phyloP scores from a whole-genome alignment of 1,284 basidiomycete genomes.

The Vanrija sp. region DNA sequence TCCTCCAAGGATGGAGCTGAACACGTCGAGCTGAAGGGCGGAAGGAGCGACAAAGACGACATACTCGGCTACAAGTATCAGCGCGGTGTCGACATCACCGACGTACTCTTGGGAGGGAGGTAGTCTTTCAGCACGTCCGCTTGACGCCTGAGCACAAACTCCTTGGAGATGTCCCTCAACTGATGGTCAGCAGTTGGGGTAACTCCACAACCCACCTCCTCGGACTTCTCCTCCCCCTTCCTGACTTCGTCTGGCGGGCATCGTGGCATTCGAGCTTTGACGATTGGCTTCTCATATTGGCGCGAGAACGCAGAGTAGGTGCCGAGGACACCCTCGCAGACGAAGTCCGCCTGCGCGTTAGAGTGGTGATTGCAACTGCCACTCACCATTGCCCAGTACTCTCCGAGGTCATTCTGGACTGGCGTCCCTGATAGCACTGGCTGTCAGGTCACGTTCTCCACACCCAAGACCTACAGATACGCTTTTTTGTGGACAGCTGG shows the following conservation, averaged over 20 bases:
- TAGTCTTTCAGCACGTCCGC: slow-evolving; percentile 75
- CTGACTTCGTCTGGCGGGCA: slow-evolving; percentile 68
- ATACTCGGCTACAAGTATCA: slow-evolving; percentile 72
- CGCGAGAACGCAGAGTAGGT: slow-evolving; percentile 66
- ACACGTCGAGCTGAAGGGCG: slow-evolving; percentile 72
- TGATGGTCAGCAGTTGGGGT: slow-evolving; percentile 39
- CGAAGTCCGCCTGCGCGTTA: slow-evolving; percentile 71
- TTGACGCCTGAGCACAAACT: slow-evolving; percentile 86
- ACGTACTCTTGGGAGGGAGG: slow-evolving; percentile 83
- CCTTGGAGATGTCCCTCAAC: slow-evolving; percentile 71
- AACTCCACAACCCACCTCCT: slow-evolving; percentile 56
- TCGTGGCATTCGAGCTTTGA: slow-evolving; percentile 77
- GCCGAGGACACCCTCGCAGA: slow-evolving; percentile 80
- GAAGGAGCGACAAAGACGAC: slow-evolving; percentile 87
- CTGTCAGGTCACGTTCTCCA: slow-evolving; percentile 1
- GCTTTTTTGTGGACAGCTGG: slow-evolving; percentile 65
- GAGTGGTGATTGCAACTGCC: not conserved
- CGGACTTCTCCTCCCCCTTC: slow-evolving; percentile 66
- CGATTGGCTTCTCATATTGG: slow-evolving; percentile 83
- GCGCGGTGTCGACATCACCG: not conserved
- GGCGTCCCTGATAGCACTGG: slow-evolving; percentile 91
- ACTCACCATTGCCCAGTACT: slow-evolving; percentile 91
- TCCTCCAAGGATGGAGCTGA: slow-evolving; percentile 57
- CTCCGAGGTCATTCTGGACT: slow-evolving; percentile 91
- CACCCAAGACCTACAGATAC: slow-evolving; percentile 53